A percentile compares a stretch with the other conserved stretches of the same genome.
phyloP scores from a whole-genome alignment of 2,329 filamentous ascomycete species.

The Nemania sp. region DNA sequence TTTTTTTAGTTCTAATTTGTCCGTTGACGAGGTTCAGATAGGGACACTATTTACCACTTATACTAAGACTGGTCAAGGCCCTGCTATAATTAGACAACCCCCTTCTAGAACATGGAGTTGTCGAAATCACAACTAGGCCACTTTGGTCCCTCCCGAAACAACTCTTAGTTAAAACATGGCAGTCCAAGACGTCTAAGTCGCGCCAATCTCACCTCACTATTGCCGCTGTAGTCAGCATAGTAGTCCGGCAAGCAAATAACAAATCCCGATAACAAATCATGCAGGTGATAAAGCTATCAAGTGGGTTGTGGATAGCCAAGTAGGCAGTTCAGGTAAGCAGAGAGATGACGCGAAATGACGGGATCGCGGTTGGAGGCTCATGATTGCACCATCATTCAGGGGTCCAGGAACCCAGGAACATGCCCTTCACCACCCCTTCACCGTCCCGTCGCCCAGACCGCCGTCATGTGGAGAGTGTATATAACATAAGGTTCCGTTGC shows the following conservation, averaged over 20 bases:
- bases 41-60: conserved; percentile 3
- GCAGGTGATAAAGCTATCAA: conserved; percentile 5
- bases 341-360: conserved; percentile 35
- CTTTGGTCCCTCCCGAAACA: conserved; percentile 6
- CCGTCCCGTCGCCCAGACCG: conserved; percentile 4
- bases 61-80: conserved; percentile 5
- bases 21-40: conserved; percentile 8
- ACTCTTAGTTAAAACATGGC: conserved; percentile 2
- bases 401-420: conserved; percentile 12
- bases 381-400: conserved; percentile 1
- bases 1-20: conserved; percentile 17
- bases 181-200: neutral
- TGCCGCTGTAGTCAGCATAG: conserved; percentile 32
- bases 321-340: conserved; percentile 26
- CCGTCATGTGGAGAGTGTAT: conserved; percentile 31
- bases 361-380: conserved; percentile 10
- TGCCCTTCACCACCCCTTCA: conserved; percentile 2
- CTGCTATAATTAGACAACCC: conserved; percentile 34
- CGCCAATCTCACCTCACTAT: conserved; percentile 27
- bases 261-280: conserved; percentile 36
- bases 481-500: conserved; percentile 23
- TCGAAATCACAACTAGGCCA: neutral
- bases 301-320: conserved; percentile 12
- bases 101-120: conserved; percentile 11
- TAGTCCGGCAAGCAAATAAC: conserved; percentile 35